Evolutionary conservation across 129 eudicot genomes (phyloP).

Genomic region (Chrysanthemum seticuspe): DNA sequence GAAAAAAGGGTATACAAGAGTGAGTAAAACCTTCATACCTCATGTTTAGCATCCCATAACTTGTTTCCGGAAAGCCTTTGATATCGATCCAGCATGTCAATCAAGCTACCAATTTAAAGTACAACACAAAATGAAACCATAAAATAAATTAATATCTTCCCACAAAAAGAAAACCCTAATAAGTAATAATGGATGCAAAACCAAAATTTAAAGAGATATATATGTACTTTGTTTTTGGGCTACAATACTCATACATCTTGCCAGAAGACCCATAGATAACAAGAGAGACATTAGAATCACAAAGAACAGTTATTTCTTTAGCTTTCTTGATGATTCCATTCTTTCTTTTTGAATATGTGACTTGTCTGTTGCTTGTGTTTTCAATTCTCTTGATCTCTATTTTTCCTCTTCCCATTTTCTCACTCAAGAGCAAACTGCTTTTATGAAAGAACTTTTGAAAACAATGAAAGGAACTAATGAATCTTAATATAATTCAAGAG

Average conservation of each 20-base stretch:
- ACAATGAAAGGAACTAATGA: background rate
- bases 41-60: conserved; percentile 99
- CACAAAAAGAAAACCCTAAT: background rate
- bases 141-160: background rate
- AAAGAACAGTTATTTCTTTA: conserved; percentile 84
- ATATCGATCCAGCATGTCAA: conserved; percentile 65
- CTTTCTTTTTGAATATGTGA: conserved; percentile 85
- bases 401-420: conserved; percentile 74
- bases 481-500: conserved; percentile 14
- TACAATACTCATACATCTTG: conserved; percentile 78
- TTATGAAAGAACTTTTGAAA: background rate
- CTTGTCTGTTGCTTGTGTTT: conserved; percentile 87
- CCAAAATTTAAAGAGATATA: background rate
- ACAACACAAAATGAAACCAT: background rate
- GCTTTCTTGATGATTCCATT: conserved; percentile 91
- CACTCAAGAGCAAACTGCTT: background rate
- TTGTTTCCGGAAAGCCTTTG: conserved; percentile 71
- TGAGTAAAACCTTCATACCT: conserved; percentile 41
- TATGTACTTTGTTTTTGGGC: conserved; percentile 67
- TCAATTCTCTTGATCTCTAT: conserved; percentile 89
- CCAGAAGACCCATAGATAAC: conserved; percentile 71
- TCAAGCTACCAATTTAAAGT: conserved; percentile 43
- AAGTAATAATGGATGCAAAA: no score
- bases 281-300: conserved; percentile 84
- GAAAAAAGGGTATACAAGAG: conserved; percentile 24